phyloP scores from a whole-genome alignment of 768 basidiomycete genomes.

The Serendipita sp. region DNA sequence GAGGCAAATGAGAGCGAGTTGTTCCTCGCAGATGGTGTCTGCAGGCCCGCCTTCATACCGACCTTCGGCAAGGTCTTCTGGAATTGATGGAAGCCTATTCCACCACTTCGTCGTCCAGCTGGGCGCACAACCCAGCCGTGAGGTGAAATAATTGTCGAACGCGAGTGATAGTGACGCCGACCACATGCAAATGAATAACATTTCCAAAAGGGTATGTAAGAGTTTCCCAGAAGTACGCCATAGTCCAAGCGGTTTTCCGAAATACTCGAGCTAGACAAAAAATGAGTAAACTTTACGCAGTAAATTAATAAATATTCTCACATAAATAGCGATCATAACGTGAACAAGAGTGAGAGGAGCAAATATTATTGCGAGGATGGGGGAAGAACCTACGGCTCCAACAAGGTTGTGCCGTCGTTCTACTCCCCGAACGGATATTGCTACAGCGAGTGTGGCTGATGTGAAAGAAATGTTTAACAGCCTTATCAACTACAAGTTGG shows the following conservation, averaged over 20 bases:
- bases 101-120: constrained; percentile 53
- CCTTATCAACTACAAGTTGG: constrained; percentile 48
- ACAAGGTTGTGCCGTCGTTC: constrained; percentile 35
- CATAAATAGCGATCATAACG: constrained; percentile 75
- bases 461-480: constrained; percentile 74
- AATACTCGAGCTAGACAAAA: constrained; percentile 64
- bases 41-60: constrained; percentile 29
- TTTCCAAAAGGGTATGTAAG: constrained; percentile 72
- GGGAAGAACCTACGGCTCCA: constrained; percentile 70
- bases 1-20: constrained; percentile 61
- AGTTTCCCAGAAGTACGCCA: constrained; percentile 82
- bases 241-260: constrained; percentile 77
- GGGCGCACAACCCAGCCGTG: constrained; percentile 59
- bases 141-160: constrained; percentile 88
- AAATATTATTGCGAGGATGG: constrained; percentile 72
- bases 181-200: constrained; percentile 88
- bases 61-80: constrained; percentile 27
- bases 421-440: constrained; percentile 49
- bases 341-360: constrained; percentile 68
- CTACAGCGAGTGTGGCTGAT: constrained; percentile 59
- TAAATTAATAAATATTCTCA: constrained; percentile 21
- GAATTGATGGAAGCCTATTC: constrained; percentile 37
- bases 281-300: constrained; percentile 7
- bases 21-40: constrained; percentile 51
- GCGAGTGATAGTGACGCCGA: constrained; percentile 73